A percentile compares a stretch with the other conserved stretches of the same genome.
These are phyloP conservation scores for Phytopythium oedochilum DNA, from an alignment of 352 stramenopile genomes.

Conservation along the genomic window DNA sequence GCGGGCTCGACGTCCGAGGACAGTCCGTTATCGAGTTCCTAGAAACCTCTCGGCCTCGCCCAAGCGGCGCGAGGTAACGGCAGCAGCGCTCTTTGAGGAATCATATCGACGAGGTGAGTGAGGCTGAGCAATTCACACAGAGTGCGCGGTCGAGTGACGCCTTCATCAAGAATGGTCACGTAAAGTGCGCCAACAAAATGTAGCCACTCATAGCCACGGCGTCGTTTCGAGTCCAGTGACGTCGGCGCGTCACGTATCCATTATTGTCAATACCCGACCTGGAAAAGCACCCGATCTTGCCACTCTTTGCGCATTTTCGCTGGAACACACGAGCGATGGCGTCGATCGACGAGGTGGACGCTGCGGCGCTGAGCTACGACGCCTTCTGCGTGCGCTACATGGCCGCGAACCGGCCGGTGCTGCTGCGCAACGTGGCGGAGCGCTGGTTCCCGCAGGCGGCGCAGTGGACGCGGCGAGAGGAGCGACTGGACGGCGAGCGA, in stretches of 20 bases:
- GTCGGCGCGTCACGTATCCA: neutral
- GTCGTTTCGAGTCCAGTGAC: neutral
- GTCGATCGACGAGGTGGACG: constrained; percentile 59
- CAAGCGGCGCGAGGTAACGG: neutral
- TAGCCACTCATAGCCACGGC: neutral
- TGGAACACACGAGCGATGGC: neutral
- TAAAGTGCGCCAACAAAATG: neutral
- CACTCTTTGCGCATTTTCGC: neutral
- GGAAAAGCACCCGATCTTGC: neutral
- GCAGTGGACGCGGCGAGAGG: constrained; percentile 20
- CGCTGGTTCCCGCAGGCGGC: constrained; percentile 19
- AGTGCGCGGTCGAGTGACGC: no score
- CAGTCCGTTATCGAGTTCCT: neutral
- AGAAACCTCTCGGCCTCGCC: neutral
- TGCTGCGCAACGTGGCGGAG: constrained; percentile 52
- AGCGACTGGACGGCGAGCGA: neutral
- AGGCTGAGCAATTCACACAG: no score
- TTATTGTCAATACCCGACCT: neutral
- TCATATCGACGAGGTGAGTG: neutral
- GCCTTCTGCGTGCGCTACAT: constrained; percentile 77
- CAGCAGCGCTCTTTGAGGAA: neutral
- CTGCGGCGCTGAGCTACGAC: constrained; percentile 47
- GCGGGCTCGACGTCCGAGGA: neutral
- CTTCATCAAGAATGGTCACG: no score
- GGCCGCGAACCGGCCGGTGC: constrained; percentile 56